Conservation (phyloP, 179 eudicot genomes). For the Vitellaria paradoxa region DNA sequence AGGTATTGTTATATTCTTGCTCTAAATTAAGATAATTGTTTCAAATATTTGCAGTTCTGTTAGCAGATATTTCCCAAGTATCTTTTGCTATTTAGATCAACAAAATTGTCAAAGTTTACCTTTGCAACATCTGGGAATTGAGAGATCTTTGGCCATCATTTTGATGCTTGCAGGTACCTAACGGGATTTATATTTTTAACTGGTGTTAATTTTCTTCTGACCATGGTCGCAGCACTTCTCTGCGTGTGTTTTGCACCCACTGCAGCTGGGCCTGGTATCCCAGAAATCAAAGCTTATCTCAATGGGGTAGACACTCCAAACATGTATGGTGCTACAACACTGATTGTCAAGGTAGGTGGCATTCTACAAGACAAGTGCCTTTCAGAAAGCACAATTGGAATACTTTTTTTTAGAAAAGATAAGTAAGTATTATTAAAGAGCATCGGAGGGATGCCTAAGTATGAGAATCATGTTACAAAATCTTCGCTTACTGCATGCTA, state of each 20-base stretch:
- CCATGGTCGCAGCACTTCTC: slow-evolving; percentile 59
- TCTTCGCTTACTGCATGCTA: too few species aligned
- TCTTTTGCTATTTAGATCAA: not conserved
- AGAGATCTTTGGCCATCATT: slow-evolving; percentile 4
- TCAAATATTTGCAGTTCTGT: not conserved
- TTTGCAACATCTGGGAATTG: not conserved
- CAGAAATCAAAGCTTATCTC: slow-evolving; percentile 87
- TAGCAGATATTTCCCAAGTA: not conserved
- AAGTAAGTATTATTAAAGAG: too few species aligned
- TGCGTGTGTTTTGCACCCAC: slow-evolving; percentile 89
- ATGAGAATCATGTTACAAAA: too few species aligned
- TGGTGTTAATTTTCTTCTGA: slow-evolving; percentile 56
- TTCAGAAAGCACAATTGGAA: not conserved
- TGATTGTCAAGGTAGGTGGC: slow-evolving; percentile 72
- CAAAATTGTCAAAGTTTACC: not conserved
- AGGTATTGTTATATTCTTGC: slow-evolving; percentile 37
- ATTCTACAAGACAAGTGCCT: not conserved
- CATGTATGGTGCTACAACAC: slow-evolving; percentile 83
- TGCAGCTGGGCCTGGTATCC: slow-evolving; percentile 94
- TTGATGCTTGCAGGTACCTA: slow-evolving; percentile 62
- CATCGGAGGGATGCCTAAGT: too few species aligned
- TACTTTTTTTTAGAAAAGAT: not conserved
- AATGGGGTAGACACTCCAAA: slow-evolving; percentile 89
- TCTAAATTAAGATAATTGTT: not conserved
- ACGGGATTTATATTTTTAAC: slow-evolving; percentile 60